Percentiles rank a stretch among this genome's conserved stretches.
phyloP scores from a whole-genome alignment of 495 filamentous ascomycete genomes.

The Trichoderma gamsii region DNA sequence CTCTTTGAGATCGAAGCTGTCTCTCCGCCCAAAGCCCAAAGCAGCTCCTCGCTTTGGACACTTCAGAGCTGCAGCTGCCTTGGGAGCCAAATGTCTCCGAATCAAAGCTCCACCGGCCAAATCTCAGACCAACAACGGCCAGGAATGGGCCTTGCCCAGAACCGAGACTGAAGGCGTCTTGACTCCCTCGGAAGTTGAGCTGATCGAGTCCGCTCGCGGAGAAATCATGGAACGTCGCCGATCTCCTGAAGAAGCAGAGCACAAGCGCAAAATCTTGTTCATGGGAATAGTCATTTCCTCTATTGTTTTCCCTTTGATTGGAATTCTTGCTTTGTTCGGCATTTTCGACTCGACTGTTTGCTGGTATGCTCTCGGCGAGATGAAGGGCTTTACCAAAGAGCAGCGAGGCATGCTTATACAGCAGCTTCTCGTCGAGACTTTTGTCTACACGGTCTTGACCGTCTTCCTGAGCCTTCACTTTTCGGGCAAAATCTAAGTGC shows the following conservation, averaged over 20 bases:
- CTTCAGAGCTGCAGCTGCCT: conserved; percentile 3
- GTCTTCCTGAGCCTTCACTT: neutral
- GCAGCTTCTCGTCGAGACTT: conserved; percentile 1
- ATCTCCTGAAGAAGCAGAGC: neutral
- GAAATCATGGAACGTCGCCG: conserved; percentile 10
- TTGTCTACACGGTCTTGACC: conserved; percentile 1
- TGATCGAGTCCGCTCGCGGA: conserved; percentile 4
- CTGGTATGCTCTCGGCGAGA: conserved; percentile 15
- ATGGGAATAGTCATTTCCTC: conserved; percentile 4
- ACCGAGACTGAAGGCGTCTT: neutral
- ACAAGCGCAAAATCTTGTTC: neutral
- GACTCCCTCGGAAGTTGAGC: neutral
- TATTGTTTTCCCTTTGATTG: neutral
- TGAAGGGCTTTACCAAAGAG: conserved; percentile 7
- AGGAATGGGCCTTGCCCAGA: neutral
- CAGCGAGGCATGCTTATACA: conserved; percentile 11
- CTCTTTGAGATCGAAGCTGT: neutral
- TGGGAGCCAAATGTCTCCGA: conserved; percentile 5
- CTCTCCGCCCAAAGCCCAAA: neutral
- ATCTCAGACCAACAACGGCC: neutral
- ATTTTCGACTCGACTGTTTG: conserved; percentile 11
- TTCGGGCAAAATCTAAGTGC: neutral
- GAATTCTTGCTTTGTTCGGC: conserved; percentile 5
- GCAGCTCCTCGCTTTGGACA: neutral
- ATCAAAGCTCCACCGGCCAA: neutral